These are phyloP conservation scores for Mortierella alpina DNA, from an alignment of 192 early-diverging fungal genomes.

Conservation along the genomic window DNA sequence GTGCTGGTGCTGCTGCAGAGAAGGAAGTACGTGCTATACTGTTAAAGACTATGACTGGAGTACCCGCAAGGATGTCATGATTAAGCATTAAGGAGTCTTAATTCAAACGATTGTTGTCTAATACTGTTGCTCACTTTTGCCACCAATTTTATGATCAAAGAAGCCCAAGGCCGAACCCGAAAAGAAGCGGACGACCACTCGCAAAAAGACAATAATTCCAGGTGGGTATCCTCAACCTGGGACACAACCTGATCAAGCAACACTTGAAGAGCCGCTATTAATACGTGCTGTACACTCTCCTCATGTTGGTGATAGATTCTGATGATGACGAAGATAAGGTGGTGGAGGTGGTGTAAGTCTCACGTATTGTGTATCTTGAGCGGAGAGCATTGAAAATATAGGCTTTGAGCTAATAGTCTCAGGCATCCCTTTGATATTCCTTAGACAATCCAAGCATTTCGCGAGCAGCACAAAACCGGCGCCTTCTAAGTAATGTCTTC, in stretches of 20 bases:
- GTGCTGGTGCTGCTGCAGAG: neutral
- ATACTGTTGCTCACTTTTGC: constrained; percentile 35
- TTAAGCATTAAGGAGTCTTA: too few relatives aligned
- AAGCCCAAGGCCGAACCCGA: constrained; percentile 26
- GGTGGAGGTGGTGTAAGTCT: constrained; percentile 37
- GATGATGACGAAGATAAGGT: constrained; percentile 37
- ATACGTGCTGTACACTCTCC: too few relatives aligned
- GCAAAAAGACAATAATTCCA: constrained; percentile 36
- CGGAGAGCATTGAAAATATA: too few relatives aligned
- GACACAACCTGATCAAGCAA: neutral
- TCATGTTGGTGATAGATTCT: constrained; percentile 11
- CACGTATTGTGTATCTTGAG: too few relatives aligned
- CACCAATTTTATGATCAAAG: constrained; percentile 32
- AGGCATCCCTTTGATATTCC: neutral
- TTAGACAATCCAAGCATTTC: constrained; percentile 47
- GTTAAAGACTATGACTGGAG: too few relatives aligned
- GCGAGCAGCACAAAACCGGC: neutral
- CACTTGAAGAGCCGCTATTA: too few relatives aligned
- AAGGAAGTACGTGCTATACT: neutral
- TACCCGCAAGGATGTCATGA: too few relatives aligned
- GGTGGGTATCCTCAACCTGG: neutral
- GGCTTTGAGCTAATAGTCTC: too few relatives aligned
- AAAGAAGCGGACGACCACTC: constrained; percentile 13
- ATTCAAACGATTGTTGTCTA: neutral
- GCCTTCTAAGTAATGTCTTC: constrained; percentile 14